Evolutionary conservation across 2,329 filamentous ascomycete species (phyloP).

Genomic region (Plectosphaerella cucumerina): DNA sequence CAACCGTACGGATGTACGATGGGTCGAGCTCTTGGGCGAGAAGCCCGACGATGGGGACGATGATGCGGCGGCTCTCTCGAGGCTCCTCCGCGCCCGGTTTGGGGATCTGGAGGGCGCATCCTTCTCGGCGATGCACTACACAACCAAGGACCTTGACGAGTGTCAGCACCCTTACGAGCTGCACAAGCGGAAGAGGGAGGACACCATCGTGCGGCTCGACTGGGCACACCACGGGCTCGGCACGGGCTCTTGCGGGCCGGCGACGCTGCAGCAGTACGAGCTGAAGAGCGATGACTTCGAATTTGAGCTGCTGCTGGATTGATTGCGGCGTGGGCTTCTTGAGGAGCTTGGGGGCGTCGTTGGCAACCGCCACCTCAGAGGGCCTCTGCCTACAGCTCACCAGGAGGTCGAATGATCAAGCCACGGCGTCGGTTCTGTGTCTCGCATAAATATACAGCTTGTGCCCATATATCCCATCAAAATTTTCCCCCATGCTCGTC

Average conservation of each 20-base stretch:
- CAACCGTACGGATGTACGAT: slow-evolving; percentile 60
- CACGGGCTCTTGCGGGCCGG: slow-evolving; percentile 58
- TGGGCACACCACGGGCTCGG: slow-evolving; percentile 60
- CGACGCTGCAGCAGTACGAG: slow-evolving; percentile 44
- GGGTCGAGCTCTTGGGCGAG: slow-evolving; percentile 42
- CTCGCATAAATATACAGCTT: too few relatives aligned
- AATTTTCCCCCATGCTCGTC: too few relatives aligned
- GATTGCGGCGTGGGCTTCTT: too few relatives aligned
- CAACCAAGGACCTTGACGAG: slow-evolving; percentile 46
- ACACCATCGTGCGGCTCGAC: slow-evolving; percentile 55
- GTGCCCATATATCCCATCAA: too few relatives aligned
- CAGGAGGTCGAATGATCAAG: too few relatives aligned
- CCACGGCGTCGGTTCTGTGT: too few relatives aligned
- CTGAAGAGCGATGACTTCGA: slow-evolving; percentile 37
- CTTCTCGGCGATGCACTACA: slow-evolving; percentile 56
- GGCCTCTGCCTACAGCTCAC: too few relatives aligned
- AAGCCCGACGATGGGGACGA: neutral
- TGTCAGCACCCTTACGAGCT: slow-evolving; percentile 60
- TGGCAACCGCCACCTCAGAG: too few relatives aligned
- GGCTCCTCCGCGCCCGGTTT: slow-evolving; percentile 39
- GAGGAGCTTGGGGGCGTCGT: too few relatives aligned
- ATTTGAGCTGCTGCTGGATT: slow-evolving; percentile 40
- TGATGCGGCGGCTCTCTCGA: neutral
- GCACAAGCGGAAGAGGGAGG: slow-evolving; percentile 38
- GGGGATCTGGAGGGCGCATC: slow-evolving; percentile 42